Base-by-base conservation (phyloP, 169 alveolate species). In the Hammondia hammondi region DNA sequence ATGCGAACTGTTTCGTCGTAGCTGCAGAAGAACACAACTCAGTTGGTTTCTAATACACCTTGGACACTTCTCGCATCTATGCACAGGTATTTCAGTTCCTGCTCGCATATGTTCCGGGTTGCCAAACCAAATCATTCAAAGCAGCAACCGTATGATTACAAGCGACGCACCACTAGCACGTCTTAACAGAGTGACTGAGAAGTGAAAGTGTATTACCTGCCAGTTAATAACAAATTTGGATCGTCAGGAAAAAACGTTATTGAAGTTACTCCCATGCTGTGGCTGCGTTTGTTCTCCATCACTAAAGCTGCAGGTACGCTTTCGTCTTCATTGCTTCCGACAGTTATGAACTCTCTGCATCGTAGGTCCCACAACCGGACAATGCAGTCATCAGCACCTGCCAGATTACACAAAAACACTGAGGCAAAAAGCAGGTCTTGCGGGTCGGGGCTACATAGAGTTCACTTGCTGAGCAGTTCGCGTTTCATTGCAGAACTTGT, bases 371-470 rank as follows among this genome's bases (percentile, higher is more conserved):
- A 94, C 67, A 94, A 82, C 35, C 92, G 71, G 71, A 94, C 56
- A 14, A 12, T 21, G 48, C 94, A 94, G 88, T 94, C 96, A 29
- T 94, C 96, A 6, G 96, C 96, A 3, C 96, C 96, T 94, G 94
- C 91, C 43, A 27, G 70, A 27, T 52, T 14, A 52, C 24, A 52
- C 61, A 72, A 52, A 21, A 2, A 6, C 17, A 7, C 12, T 14
- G 12, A 52, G 9, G 19, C 37, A 10, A 39, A 19, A 56, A 77
- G 32, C 85, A 5, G 46, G 17, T 7, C 29, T 37, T 82, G 39
- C 89, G 1, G 1, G 61, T 1, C 10, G 10, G 61, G 24, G 19
- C 61, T 52, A 52, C 61, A 52, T 3, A 1, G 24, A 52, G 61
- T 10, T 14, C 61, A 52, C 61, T 52, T 52, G 61, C 19, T 52